Conservation (phyloP, 345 rosid genomes). For the Leavenworthia alabamica region DNA sequence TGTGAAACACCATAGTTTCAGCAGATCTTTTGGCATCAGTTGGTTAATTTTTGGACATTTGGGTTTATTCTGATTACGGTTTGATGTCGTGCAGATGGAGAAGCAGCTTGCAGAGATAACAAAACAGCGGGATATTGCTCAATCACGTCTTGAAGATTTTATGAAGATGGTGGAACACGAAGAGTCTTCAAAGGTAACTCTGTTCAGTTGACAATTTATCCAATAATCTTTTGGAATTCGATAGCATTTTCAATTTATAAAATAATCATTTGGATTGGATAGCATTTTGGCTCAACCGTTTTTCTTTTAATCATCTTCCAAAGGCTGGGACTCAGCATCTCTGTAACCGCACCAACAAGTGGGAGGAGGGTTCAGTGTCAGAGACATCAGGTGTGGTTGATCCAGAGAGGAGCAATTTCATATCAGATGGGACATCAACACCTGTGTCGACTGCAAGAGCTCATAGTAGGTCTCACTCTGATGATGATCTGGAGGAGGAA, state of each 20-base stretch:
- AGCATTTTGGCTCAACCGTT: background rate
- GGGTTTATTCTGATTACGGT: constrained; percentile 17
- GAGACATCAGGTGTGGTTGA: constrained; percentile 49
- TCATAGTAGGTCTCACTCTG: constrained; percentile 34
- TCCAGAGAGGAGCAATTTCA: constrained; percentile 47
- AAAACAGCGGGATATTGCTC: constrained; percentile 81
- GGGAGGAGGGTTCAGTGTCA: constrained; percentile 73
- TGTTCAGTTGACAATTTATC: constrained; percentile 21
- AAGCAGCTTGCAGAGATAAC: constrained; percentile 70
- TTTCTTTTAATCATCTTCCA: background rate
- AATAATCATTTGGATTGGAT: background rate
- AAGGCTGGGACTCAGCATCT: constrained; percentile 42
- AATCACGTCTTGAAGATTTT: constrained; percentile 69
- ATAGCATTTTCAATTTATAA: constrained; percentile 8
- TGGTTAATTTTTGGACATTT: constrained; percentile 5
- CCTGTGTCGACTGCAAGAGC: constrained; percentile 41
- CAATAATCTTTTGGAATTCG: background rate
- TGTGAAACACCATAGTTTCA: constrained; percentile 6
- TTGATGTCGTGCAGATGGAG: constrained; percentile 59
- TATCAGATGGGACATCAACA: constrained; percentile 46
- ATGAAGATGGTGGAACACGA: constrained; percentile 54
- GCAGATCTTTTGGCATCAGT: constrained; percentile 6
- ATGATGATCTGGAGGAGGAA: constrained; percentile 34
- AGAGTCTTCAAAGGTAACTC: constrained; percentile 44
- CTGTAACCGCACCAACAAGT: constrained; percentile 34